Conservation (phyloP, 202 grass and related monocot species). For the Zoysia matrella region DNA sequence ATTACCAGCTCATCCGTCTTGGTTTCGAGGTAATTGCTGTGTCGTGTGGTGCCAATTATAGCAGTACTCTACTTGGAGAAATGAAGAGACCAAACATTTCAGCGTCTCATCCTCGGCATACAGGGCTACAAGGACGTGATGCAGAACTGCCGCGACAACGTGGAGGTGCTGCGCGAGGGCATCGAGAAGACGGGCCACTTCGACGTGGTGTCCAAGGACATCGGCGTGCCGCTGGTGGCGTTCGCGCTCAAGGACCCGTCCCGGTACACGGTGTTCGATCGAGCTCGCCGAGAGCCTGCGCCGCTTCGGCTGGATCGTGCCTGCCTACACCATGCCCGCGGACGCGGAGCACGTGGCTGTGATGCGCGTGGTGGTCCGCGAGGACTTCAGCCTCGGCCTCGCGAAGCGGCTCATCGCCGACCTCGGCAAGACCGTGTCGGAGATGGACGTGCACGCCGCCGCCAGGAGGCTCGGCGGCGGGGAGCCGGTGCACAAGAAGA, state of each 20-base stretch:
- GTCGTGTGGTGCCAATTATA: no score
- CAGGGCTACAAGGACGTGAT: slow-evolving; percentile 76
- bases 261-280: slow-evolving; percentile 62
- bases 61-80: no score
- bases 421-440: slow-evolving; percentile 58
- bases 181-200: slow-evolving; percentile 68
- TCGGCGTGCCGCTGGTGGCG: slow-evolving; percentile 21
- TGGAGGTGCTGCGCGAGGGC: slow-evolving; percentile 60
- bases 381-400: background rate
- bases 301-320: slow-evolving; percentile 23
- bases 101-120: no score
- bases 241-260: slow-evolving; percentile 67
- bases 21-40: no score
- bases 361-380: no score
- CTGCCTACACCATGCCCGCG: no score
- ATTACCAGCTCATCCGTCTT: no score
- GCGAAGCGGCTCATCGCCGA: slow-evolving; percentile 71
- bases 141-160: slow-evolving; percentile 84
- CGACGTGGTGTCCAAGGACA: slow-evolving; percentile 71
- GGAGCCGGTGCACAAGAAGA: slow-evolving; percentile 36
- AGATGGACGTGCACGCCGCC: slow-evolving; percentile 65
- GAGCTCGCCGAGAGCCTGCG: slow-evolving; percentile 74
- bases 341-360: no score
- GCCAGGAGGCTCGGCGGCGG: slow-evolving; percentile 17
- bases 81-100: no score